Conservation (phyloP, 2,329 filamentous ascomycete genomes). For the Xylariales sp. region DNA sequence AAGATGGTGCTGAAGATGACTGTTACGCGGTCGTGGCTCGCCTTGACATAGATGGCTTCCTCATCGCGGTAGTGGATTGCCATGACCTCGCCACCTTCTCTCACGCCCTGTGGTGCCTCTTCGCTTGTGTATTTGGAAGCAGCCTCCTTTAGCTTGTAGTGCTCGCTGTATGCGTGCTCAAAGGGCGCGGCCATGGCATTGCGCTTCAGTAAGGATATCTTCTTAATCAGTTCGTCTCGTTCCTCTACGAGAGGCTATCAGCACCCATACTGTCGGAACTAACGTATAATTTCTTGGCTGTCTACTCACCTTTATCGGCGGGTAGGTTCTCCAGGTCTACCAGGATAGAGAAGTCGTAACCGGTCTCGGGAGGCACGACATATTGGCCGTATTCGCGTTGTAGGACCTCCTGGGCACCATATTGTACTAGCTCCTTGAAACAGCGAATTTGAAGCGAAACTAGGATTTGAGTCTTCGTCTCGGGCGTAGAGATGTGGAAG, state of each 20-base stretch:
- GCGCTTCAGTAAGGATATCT: constrained; percentile 92
- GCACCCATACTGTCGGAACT: constrained; percentile 11
- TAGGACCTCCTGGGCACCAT: constrained; percentile 91
- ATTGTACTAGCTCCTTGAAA: constrained; percentile 89
- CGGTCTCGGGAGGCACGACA: constrained; percentile 85
- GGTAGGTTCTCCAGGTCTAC: constrained; percentile 91
- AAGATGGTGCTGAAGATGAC: constrained; percentile 99
- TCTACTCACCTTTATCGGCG: constrained; percentile 72
- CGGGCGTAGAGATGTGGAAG: constrained; percentile 97
- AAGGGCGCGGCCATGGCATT: constrained; percentile 99
- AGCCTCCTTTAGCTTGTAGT: constrained; percentile 86
- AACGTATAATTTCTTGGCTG: neutral
- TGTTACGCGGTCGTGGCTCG: constrained; percentile 95
- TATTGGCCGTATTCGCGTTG: constrained; percentile 94
- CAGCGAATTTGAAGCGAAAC: constrained; percentile 96
- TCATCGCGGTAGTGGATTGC: constrained; percentile 98
- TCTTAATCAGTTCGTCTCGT: constrained; percentile 85
- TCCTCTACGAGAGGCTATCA: constrained; percentile 69
- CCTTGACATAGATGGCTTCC: constrained; percentile 99
- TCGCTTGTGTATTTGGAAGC: constrained; percentile 94
- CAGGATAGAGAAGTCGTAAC: constrained; percentile 95
- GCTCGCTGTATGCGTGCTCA: constrained; percentile 94
- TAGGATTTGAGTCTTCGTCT: constrained; percentile 91
- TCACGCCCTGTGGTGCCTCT: constrained; percentile 89
- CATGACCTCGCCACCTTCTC: constrained; percentile 92